Base-by-base conservation (phyloP, 2,329 filamentous ascomycete species). In the Shiraia bambusicola region DNA sequence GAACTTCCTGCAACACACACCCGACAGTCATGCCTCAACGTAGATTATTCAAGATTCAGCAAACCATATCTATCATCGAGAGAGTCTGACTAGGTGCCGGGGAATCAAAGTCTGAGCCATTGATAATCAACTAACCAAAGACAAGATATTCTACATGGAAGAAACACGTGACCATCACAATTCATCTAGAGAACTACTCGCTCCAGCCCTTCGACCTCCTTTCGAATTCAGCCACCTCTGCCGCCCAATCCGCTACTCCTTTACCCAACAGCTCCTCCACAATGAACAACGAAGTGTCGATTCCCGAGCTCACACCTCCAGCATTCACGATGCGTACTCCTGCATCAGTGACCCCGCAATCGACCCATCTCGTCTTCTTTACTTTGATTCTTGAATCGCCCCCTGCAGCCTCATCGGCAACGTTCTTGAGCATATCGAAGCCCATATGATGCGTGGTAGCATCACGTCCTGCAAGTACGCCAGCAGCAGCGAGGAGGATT, bases 381-480 rank as follows among this genome's bases (percentile, higher is more conserved):
- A 66, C 45, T 2, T 53, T 53, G 22, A 57, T 48, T 0, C 51
- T 47, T 2, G 57, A 54, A 13, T 62, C 50, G 0, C 59, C 59
- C 3, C 62, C 62, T 2, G 61, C 59, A 2, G 59, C 63, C 24
- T 60, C 32, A 38, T 67, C 61, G 1, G 61, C 57, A 15, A 58
- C 34, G 34, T 49, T n/a, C 38, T 63, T 57, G 19, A 65, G 35
- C 37, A 42, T 28, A 0, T 63, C 58, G 3, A 59, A 58, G 7
- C 37, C 46, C n/a, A 60, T 25, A 37, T 72, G 70, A 52, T 73
- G 71, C 14, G 70, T 73, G 1, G 71, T 72, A 2, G 59, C 59
- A 4, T 56, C 65, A 34, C 66, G 56, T 9, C 61, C 63, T 3
- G 54, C 52, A 10, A 73, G 37, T 4, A 71, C 45, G 2, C 69